phyloP scores from a whole-genome alignment of 768 basidiomycete genomes.

The Harrya chromipes region DNA sequence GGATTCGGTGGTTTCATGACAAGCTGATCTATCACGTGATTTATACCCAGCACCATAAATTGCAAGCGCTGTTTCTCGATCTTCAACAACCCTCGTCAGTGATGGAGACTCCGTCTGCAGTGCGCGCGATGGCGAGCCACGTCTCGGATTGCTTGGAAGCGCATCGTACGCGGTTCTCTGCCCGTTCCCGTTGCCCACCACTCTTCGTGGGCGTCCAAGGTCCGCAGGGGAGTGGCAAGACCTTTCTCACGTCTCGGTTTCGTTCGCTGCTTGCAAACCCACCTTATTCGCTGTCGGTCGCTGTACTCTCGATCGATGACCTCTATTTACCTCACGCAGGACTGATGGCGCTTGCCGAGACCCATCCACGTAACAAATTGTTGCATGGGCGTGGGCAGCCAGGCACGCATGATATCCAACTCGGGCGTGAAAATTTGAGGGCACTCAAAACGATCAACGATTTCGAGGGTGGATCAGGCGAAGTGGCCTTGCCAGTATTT shows the following conservation, averaged over 20 bases:
- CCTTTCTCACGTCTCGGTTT: slow-evolving; percentile 66
- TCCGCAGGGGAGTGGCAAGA: slow-evolving; percentile 93
- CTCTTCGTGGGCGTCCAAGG: slow-evolving; percentile 89
- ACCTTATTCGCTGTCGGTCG: slow-evolving; percentile 53
- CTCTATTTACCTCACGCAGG: slow-evolving; percentile 75
- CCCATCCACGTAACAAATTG: slow-evolving; percentile 54
- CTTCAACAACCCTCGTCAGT: neutral
- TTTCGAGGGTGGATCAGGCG: neutral
- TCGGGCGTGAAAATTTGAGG: slow-evolving; percentile 55
- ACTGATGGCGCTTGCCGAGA: slow-evolving; percentile 52
- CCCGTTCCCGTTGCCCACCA: slow-evolving; percentile 38
- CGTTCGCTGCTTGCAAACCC: slow-evolving; percentile 39
- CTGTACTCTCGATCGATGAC: slow-evolving; percentile 76
- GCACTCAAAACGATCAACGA: slow-evolving; percentile 46
- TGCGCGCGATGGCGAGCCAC: slow-evolving; percentile 38
- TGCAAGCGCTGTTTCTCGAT: neutral
- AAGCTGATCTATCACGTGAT: slow-evolving; percentile 15
- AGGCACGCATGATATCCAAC: slow-evolving; percentile 81
- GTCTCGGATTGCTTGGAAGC: slow-evolving; percentile 34
- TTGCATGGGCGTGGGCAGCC: slow-evolving; percentile 87
- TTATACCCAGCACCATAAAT: neutral
- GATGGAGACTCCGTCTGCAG: slow-evolving; percentile 32
- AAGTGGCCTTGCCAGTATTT: slow-evolving; percentile 69
- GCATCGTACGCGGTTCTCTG: slow-evolving; percentile 25
- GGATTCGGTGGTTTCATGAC: neutral